Percentiles rank a stretch among this genome's conserved stretches.
Evolutionary conservation across 345 rosid genomes (phyloP).

Genomic region (Lagerstroemia speciosa): DNA sequence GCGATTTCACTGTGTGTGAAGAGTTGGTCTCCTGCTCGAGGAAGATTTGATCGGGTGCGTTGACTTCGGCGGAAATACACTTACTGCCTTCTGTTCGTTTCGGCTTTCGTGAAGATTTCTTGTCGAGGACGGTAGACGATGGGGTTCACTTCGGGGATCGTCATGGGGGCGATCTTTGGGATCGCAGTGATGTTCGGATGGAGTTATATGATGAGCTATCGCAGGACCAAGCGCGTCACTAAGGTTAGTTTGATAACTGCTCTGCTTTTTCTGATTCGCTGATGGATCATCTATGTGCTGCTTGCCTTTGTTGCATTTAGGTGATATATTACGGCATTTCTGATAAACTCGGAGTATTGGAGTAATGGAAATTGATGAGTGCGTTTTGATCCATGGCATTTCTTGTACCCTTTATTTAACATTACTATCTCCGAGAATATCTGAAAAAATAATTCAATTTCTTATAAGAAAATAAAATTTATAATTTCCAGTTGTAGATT

Average conservation of each 20-base stretch:
- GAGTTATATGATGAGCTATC: constrained; percentile 82
- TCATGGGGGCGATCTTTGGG: constrained; percentile 75
- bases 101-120: not conserved
- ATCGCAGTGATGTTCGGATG: constrained; percentile 88
- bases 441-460: too few species aligned
- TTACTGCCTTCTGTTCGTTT: not conserved
- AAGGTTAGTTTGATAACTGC: constrained; percentile 36
- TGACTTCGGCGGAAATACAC: not conserved
- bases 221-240: constrained; percentile 66
- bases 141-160: constrained; percentile 82
- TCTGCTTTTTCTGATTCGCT: not conserved
- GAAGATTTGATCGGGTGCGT: constrained; percentile 1
- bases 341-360: not conserved
- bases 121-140: constrained; percentile 22
- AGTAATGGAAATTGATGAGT: not conserved
- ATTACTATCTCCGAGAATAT: too few species aligned
- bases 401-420: too few species aligned
- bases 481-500: not conserved
- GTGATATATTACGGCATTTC: not conserved
- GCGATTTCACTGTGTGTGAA: not conserved
- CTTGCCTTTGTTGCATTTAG: not conserved
- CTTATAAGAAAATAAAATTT: too few species aligned
- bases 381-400: not conserved
- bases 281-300: not conserved
- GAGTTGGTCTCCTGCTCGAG: not conserved